Conservation (phyloP, 805 yeast species). For the Candida arabinofermentans region DNA sequence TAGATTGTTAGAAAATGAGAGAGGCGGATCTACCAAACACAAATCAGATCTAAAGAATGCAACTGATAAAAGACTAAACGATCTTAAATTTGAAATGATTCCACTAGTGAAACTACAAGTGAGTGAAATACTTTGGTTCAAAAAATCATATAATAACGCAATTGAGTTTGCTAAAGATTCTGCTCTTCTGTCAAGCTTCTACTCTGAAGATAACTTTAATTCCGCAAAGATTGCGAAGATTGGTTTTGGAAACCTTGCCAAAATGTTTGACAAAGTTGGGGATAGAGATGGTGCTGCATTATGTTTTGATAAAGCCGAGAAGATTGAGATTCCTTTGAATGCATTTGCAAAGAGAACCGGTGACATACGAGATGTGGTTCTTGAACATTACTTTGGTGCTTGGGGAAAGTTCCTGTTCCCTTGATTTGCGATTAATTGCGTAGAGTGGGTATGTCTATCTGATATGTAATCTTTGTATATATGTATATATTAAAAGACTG, state of each 20-base stretch:
- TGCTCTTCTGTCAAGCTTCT: conserved; percentile 29
- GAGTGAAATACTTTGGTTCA: conserved; percentile 39
- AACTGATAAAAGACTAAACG: conserved; percentile 20
- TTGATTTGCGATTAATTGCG: too few relatives aligned
- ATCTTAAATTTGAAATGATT: conserved; percentile 26
- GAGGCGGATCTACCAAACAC: conserved; percentile 3
- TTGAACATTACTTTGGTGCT: conserved; percentile 31
- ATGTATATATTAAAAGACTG: too few relatives aligned
- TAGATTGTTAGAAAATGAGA: conserved; percentile 11
- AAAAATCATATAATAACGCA: conserved; percentile 30
- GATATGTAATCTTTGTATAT: too few relatives aligned
- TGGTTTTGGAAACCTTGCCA: conserved; percentile 32
- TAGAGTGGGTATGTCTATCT: too few relatives aligned
- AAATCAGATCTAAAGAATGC: conserved; percentile 10
- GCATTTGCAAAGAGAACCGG: conserved; percentile 20
- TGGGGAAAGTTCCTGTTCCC: conserved; percentile 34
- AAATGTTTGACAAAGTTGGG: conserved; percentile 30
- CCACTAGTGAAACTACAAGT: conserved; percentile 39
- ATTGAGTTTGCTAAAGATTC: conserved; percentile 39
- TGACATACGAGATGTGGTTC: conserved; percentile 30
- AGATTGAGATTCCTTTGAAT: conserved; percentile 29
- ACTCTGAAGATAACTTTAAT: conserved; percentile 30
- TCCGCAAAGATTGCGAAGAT: conserved; percentile 37
- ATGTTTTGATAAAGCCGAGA: conserved; percentile 23
- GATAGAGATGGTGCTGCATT: conserved; percentile 25